Conservation (phyloP, 1,284 basidiomycete genomes). For the Apiotrichum domesticum region DNA sequence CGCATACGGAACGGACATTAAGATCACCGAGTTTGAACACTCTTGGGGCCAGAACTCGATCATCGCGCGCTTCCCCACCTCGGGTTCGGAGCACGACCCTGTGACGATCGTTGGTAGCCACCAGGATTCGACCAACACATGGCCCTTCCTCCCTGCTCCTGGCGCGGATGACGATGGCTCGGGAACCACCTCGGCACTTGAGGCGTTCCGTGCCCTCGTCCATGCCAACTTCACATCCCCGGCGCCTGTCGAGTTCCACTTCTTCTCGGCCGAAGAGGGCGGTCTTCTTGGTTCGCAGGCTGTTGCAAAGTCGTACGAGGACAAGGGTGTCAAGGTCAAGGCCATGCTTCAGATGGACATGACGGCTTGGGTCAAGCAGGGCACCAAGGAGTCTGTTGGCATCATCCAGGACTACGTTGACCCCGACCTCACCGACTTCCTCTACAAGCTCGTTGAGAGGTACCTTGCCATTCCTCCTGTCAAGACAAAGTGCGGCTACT, state of each 20-base stretch:
- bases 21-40: slow-evolving; percentile 74
- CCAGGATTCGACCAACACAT: slow-evolving; percentile 83
- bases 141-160: slow-evolving; percentile 82
- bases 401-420: slow-evolving; percentile 86
- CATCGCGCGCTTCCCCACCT: slow-evolving; percentile 54
- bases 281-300: slow-evolving; percentile 94
- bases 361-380: slow-evolving; percentile 86
- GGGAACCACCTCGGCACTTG: slow-evolving; percentile 85
- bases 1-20: slow-evolving; percentile 60
- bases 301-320: slow-evolving; percentile 71
- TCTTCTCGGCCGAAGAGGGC: slow-evolving; percentile 90
- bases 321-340: slow-evolving; percentile 59
- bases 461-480: slow-evolving; percentile 55
- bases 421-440: slow-evolving; percentile 61
- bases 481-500: slow-evolving; percentile 75
- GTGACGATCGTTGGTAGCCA: slow-evolving; percentile 69
- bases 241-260: slow-evolving; percentile 82
- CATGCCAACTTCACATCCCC: slow-evolving; percentile 69
- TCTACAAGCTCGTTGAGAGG: slow-evolving; percentile 61
- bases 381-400: slow-evolving; percentile 79
- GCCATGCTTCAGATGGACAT: slow-evolving; percentile 89
- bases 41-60: slow-evolving; percentile 89
- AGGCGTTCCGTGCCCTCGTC: slow-evolving; percentile 77
- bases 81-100: slow-evolving; percentile 36
- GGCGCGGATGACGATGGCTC: slow-evolving; percentile 76